These are phyloP conservation scores for Fraxinus albicans DNA, from an alignment of 305 asterid species.

Conservation along the genomic window DNA sequence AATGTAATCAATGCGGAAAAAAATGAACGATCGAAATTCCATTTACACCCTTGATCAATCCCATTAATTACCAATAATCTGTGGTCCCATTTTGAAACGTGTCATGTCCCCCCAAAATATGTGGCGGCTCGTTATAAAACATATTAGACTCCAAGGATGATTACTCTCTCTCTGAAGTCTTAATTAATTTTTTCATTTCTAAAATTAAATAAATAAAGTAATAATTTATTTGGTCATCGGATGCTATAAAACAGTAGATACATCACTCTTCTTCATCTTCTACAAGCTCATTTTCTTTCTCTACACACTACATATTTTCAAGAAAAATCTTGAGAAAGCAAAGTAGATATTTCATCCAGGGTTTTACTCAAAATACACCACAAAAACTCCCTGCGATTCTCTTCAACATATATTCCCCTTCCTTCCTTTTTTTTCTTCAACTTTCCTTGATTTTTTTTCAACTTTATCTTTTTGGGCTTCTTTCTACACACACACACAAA, in stretches of 20 bases:
- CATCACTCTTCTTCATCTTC: background rate
- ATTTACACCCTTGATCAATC: background rate
- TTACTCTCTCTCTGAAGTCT: background rate
- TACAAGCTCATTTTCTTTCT: background rate
- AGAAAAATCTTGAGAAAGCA: background rate
- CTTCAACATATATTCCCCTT: constrained; percentile 21
- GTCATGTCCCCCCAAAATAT: constrained; percentile 33
- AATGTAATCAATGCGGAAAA: background rate
- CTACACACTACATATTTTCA: background rate
- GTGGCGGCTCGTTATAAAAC: constrained; percentile 61
- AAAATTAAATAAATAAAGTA: no score
- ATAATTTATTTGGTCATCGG: background rate
- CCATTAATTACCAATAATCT: background rate
- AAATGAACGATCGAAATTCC: background rate
- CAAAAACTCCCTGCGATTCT: background rate
- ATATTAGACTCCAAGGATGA: background rate
- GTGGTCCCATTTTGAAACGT: background rate
- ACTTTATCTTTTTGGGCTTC: background rate
- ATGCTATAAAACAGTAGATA: background rate
- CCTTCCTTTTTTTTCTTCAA: constrained; percentile 6
- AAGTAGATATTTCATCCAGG: constrained; percentile 35
- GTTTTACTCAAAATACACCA: constrained; percentile 31
- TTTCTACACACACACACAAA: background rate
- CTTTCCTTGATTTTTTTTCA: background rate
- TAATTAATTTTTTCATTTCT: no score